Percentiles rank a stretch among this genome's conserved stretches.
Conservation (phyloP, 139 green algal species). For the Tetraselmis chui region DNA sequence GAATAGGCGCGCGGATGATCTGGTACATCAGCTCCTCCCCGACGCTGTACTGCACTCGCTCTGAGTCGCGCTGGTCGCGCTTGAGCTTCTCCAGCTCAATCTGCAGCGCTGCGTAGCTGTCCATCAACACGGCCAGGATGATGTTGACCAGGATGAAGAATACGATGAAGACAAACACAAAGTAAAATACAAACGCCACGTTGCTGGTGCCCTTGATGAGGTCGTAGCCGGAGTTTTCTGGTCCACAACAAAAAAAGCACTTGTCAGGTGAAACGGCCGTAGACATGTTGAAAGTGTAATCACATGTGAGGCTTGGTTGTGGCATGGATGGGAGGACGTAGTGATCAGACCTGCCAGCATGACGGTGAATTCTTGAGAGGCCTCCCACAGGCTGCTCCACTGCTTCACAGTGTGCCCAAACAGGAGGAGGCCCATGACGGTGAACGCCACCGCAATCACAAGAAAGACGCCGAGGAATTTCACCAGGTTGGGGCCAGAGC, state of each 20-base stretch:
- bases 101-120: constrained; percentile 2
- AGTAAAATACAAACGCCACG: constrained; percentile 7
- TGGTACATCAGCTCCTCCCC: not conserved
- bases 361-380: not conserved
- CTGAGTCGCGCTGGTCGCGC: not conserved
- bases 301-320: not conserved
- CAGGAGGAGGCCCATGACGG: constrained; percentile 7
- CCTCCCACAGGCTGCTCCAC: constrained; percentile 5
- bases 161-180: constrained; percentile 9
- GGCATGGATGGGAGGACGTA: not conserved
- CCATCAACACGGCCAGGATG: constrained; percentile 11
- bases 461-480: constrained; percentile 8
- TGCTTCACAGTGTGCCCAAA: constrained; percentile 6
- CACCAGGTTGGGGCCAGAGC: not conserved
- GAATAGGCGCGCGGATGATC: not conserved
- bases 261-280: no score
- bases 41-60: not conserved
- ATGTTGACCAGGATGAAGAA: constrained; percentile 18
- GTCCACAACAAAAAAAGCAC: no score
- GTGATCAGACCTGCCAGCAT: not conserved
- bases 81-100: not conserved
- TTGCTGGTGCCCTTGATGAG: not conserved
- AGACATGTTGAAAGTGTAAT: no score
- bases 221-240: constrained; percentile 12
- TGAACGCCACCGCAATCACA: not conserved